These are phyloP conservation scores for Colletotrichum camelliae DNA, from an alignment of 2,329 filamentous ascomycete species.

Conservation along the genomic window DNA sequence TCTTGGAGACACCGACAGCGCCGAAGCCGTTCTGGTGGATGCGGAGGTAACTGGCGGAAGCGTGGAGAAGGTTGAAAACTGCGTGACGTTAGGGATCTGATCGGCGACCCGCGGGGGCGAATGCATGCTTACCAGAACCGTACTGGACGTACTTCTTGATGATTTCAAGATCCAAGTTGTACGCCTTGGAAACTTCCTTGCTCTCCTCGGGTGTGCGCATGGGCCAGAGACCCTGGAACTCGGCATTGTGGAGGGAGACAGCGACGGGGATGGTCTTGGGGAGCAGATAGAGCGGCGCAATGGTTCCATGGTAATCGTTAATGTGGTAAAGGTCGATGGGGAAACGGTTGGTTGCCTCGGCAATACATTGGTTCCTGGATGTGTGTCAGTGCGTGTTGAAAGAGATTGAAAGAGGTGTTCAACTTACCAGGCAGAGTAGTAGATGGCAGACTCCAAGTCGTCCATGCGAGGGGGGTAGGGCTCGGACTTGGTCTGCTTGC, in stretches of 20 bases:
- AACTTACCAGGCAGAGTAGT: slow-evolving; percentile 67
- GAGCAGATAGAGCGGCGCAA: slow-evolving; percentile 71
- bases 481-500: slow-evolving; percentile 65
- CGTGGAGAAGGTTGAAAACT: slow-evolving; percentile 73
- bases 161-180: slow-evolving; percentile 62
- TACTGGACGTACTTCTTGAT: slow-evolving; percentile 70
- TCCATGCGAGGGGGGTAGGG: slow-evolving; percentile 74
- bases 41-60: slow-evolving; percentile 69
- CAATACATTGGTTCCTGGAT: slow-evolving; percentile 65
- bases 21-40: slow-evolving; percentile 72
- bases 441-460: slow-evolving; percentile 70
- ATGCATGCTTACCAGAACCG: slow-evolving; percentile 47
- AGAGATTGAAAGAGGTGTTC: fast-evolving
- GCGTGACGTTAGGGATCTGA: neutral
- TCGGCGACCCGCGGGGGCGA: fast-evolving
- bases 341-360: slow-evolving; percentile 66
- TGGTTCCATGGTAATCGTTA: slow-evolving; percentile 69
- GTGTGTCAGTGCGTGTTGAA: neutral
- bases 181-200: slow-evolving; percentile 68
- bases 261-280: slow-evolving; percentile 66
- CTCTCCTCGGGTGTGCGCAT: slow-evolving; percentile 67
- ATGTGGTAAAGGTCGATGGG: slow-evolving; percentile 68
- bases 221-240: slow-evolving; percentile 73
- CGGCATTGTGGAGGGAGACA: slow-evolving; percentile 71
- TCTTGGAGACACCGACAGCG: slow-evolving; percentile 70